phyloP scores from a whole-genome alignment of 2,329 filamentous ascomycete genomes.

The Colletotrichum zoysiae region DNA sequence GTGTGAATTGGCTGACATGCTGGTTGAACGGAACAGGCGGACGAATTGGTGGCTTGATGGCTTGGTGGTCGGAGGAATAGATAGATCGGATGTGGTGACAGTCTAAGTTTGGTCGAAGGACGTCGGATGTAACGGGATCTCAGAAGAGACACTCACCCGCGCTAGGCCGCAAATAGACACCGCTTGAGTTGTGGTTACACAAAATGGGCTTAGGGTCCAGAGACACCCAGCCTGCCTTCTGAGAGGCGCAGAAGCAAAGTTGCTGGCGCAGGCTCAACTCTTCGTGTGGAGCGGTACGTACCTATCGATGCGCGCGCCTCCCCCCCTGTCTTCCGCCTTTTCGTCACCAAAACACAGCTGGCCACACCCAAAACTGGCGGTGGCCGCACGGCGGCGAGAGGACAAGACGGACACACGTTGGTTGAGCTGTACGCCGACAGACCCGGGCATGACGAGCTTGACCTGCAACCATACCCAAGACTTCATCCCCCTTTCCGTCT shows the following conservation, averaged over 20 bases:
- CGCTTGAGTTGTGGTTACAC: constrained; percentile 20
- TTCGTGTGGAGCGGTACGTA: constrained; percentile 5
- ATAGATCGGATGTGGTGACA: background rate
- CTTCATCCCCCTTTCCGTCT: background rate
- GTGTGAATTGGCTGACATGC: background rate
- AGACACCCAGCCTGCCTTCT: background rate
- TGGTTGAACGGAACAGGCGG: background rate
- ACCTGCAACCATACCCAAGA: constrained; percentile 3
- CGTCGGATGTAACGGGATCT: background rate
- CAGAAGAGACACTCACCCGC: background rate
- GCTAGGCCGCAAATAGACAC: constrained; percentile 6
- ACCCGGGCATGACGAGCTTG: constrained; percentile 1
- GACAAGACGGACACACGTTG: background rate
- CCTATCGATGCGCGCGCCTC: background rate
- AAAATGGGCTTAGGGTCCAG: constrained; percentile 3
- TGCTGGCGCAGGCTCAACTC: background rate
- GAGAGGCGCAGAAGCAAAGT: constrained; percentile 7
- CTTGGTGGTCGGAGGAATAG: background rate
- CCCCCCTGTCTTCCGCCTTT: constrained; percentile 31
- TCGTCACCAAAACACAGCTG: constrained; percentile 30
- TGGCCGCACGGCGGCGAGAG: constrained; percentile 5
- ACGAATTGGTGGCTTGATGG: background rate
- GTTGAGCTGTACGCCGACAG: background rate
- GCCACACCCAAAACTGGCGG: constrained; percentile 27
- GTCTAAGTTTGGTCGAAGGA: background rate